phyloP scores from a whole-genome alignment of 2,329 filamentous ascomycete species.

The Chalaropsis thielavioides region DNA sequence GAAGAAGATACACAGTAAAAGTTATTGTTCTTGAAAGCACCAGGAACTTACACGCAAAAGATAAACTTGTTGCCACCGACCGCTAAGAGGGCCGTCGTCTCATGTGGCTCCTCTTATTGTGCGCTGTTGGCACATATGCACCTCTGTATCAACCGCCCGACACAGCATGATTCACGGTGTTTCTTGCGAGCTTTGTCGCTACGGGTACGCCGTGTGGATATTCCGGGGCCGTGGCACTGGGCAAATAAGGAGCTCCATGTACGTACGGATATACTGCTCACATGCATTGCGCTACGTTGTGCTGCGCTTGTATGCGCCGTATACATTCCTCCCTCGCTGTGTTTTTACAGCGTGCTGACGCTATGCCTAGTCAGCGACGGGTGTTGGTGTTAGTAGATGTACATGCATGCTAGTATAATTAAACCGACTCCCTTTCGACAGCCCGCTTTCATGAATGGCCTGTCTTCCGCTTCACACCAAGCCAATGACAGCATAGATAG shows the following conservation, averaged over 20 bases:
- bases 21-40: neutral
- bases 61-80: no score
- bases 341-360: neutral
- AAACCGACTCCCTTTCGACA: neutral
- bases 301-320: neutral
- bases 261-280: neutral
- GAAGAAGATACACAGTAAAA: neutral
- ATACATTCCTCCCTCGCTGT: neutral
- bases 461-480: neutral
- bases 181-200: neutral
- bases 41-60: neutral
- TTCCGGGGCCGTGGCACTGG: conserved; percentile 3
- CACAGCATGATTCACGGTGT: neutral
- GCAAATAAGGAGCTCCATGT: neutral
- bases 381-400: neutral
- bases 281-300: neutral
- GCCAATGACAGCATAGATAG: neutral
- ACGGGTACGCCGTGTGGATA: neutral
- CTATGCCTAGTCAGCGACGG: neutral
- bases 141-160: neutral
- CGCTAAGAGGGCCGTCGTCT: neutral
- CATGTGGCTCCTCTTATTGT: neutral
- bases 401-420: neutral
- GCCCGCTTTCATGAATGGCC: neutral
- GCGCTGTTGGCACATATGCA: neutral